Base-by-base conservation (phyloP, 148 eudicot genomes). In the Rhododendron vialii region DNA sequence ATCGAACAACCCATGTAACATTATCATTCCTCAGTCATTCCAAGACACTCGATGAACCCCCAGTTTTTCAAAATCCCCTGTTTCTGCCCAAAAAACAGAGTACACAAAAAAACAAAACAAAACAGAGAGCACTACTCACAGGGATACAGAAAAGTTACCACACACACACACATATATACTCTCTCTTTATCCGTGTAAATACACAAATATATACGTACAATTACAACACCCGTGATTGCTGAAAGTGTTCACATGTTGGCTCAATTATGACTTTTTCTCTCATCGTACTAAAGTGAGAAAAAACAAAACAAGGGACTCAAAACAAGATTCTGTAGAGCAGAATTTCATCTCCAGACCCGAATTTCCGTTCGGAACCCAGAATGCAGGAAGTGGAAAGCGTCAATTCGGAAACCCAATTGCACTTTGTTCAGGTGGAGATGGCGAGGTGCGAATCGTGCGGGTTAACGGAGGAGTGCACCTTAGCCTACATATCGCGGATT, bases 401-500 rank as follows among this genome's bases (percentile, higher is more conserved):
- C 11, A 22, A 38, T 67, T n/a, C 85, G 17, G 85, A 83, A 26
- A 41, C 85, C 47, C 76, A 83, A 26, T 83, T 65, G 48, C 55
- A 26, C 26, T 48, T 63, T 26, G 35, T 65, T 24, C 10, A 83
- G 45, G 53, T 30, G 59, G 82, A 88, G 84, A 24, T 57, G 45
- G 84, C 50, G 36, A 84, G 82, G 7, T 88, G 89, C 45, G 85
- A 85, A 18, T 85, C 87, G 5, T 88, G 89, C 38, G 87, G 89
- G 47, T 88, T 88, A 43, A 74, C 89, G 24, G 89, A 88, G 84
- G 89, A 88, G 67, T 88, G 87, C 84, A 88, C 89, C 50, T 30
- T 77, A 53, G 84, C 75, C 18, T 88, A 88, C 81, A 88, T 85
- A 63, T 74, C 84, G 7, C 84, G 61, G 24, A 88, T 88, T 35